Evolutionary conservation across 192 early-diverging fungal genomes (phyloP).

Genomic region (Dissophora ornata): DNA sequence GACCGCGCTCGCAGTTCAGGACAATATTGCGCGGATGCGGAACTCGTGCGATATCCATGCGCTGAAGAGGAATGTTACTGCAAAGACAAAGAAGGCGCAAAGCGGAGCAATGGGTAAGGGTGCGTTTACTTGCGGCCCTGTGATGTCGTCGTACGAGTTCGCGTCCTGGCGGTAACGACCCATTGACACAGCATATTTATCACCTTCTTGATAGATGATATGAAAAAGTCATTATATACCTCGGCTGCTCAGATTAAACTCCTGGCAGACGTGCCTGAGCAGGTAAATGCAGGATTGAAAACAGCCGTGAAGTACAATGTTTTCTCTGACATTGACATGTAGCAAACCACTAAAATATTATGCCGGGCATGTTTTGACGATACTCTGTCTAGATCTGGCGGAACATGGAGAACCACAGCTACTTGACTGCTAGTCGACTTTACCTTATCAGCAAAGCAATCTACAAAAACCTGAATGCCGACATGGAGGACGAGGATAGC

Average conservation of each 20-base stretch:
- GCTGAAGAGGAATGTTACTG: slow-evolving; percentile 59
- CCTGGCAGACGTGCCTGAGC: slow-evolving; percentile 87
- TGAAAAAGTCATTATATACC: slow-evolving; percentile 68
- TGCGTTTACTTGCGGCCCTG: no score
- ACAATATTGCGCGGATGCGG: slow-evolving; percentile 68
- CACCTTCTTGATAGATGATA: slow-evolving; percentile 61
- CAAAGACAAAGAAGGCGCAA: slow-evolving; percentile 55
- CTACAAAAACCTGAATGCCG: slow-evolving; percentile 71
- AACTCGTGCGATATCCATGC: slow-evolving; percentile 65
- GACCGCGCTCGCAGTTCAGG: slow-evolving; percentile 63
- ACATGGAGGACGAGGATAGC: slow-evolving; percentile 42
- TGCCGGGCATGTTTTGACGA: background rate
- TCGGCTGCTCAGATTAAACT: slow-evolving; percentile 86
- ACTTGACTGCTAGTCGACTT: slow-evolving; percentile 75
- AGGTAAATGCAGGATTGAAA: slow-evolving; percentile 59
- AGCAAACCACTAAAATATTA: no score
- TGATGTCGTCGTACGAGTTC: no score
- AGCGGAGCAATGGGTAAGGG: slow-evolving; percentile 55
- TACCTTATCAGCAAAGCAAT: slow-evolving; percentile 78
- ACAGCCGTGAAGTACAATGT: background rate
- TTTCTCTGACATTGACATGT: no score
- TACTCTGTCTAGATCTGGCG: slow-evolving; percentile 78
- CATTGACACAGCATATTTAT: background rate
- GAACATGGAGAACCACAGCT: slow-evolving; percentile 75
- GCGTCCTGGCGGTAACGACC: background rate